Evolutionary conservation across 2,329 filamentous ascomycete species (phyloP).

Genomic region (Zymoseptoria crescenta): DNA sequence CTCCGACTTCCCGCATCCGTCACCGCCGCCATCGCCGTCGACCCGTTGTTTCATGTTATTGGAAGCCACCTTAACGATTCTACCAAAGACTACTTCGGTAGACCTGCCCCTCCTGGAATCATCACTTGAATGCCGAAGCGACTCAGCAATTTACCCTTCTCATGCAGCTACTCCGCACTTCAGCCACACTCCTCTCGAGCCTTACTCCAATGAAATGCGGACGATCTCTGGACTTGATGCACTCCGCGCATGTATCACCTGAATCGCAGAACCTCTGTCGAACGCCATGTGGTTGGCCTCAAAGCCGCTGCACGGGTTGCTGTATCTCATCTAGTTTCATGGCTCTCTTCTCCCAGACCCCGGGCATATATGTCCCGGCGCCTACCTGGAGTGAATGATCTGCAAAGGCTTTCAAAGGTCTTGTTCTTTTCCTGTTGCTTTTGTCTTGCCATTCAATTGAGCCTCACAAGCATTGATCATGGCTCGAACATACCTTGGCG

Average conservation of each 20-base stretch:
- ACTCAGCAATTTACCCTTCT: not conserved
- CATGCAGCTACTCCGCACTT: not conserved
- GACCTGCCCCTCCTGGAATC: not conserved
- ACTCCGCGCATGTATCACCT: not conserved
- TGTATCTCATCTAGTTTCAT: not conserved
- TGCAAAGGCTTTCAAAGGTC: not conserved
- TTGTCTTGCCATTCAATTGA: not conserved
- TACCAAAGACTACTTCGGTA: not conserved
- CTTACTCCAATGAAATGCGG: not conserved
- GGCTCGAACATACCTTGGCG: slow-evolving; percentile 44
- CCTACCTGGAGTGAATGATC: not conserved
- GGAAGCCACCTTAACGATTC: not conserved
- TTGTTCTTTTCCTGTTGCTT: not conserved
- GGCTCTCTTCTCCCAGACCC: not conserved
- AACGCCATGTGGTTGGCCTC: not conserved
- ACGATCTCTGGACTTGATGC: not conserved
- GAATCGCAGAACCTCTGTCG: not conserved
- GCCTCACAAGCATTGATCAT: slow-evolving; percentile 22
- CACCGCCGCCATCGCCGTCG: too few relatives aligned
- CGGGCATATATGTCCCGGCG: not conserved
- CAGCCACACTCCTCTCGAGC: not conserved
- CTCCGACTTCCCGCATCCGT: too few relatives aligned
- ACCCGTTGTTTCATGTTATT: too few relatives aligned
- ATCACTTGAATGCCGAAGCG: not conserved
- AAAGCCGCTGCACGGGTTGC: not conserved